Evolutionary conservation across 352 stramenopile species (phyloP).

Genomic region (Albugo candida): DNA sequence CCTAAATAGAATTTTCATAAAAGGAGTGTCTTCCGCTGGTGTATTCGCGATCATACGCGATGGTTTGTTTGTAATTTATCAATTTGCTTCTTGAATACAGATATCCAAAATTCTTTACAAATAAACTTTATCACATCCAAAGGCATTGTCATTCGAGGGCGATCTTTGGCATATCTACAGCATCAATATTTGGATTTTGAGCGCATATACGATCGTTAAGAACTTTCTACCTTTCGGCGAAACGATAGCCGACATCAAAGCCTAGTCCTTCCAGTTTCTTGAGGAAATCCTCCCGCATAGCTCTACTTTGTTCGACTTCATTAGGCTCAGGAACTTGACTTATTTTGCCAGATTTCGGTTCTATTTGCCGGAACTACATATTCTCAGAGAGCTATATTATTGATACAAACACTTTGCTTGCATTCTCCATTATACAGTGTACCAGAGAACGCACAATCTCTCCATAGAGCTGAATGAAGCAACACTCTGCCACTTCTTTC

Average conservation of each 20-base stretch:
- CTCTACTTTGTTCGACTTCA: background rate
- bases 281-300: slow-evolving; percentile 48
- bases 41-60: slow-evolving; percentile 26
- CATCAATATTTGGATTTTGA: no score
- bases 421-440: slow-evolving; percentile 1
- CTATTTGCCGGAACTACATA: slow-evolving; percentile 20
- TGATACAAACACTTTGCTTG: background rate
- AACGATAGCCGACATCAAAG: slow-evolving; percentile 73
- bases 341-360: slow-evolving; percentile 8
- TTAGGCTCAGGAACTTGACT: background rate
- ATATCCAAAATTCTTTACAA: slow-evolving; percentile 96
- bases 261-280: slow-evolving; percentile 73
- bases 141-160: slow-evolving; percentile 64
- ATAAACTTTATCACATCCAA: slow-evolving; percentile 96
- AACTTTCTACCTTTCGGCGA: slow-evolving; percentile 32
- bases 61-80: slow-evolving; percentile 98
- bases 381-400: background rate
- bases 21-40: background rate
- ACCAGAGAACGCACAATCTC: slow-evolving; percentile 77
- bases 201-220: background rate
- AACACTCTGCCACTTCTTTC: slow-evolving; percentile 72
- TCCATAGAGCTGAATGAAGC: slow-evolving; percentile 76
- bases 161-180: slow-evolving; percentile 33
- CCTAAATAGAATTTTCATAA: slow-evolving; percentile 10
- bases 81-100: slow-evolving; percentile 96